Evolutionary conservation across 2,329 filamentous ascomycete genomes (phyloP), one percentile per base, ranked within the genome.

Genomic region (Penicillium fuscoglaucum): DNA sequence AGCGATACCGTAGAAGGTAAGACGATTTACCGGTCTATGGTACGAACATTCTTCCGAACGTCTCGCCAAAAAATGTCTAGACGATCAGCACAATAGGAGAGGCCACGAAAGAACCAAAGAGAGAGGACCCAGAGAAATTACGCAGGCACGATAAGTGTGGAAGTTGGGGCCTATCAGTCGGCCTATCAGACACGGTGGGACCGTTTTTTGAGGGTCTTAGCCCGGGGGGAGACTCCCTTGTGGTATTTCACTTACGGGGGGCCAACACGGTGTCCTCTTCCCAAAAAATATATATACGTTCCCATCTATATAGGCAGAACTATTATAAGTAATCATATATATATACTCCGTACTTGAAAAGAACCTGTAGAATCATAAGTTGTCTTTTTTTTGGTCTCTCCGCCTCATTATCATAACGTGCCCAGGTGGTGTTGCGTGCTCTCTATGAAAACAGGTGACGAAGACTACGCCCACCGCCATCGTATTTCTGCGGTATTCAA

Each of bases 1-100:
- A 85, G 82, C 60, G 83, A 83, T 17, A 85, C 82, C 0, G 74
- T 86, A 60, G 82, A 87, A 68, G 81, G 81, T 1, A 82, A 77
- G 66, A 80, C 82, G 33, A 77, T 83, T 43, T 82, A 81, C 61
- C 73, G 70, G 50, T 79, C 80, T 9, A 73, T 79, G 41, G 69
- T 69, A 17, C 69, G 66, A 51, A 72, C 70, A 1, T 72, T 77
- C 35, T 73, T 76, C 48, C 69, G 68, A 7, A 67, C 62, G 1
- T 74, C 72, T 24, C 70, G 65, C n/a, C 56, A 68, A 43, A 63
- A 60, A 50, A 66, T 74, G n/a, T 45, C 19, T 2, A 47, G 54
- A 45, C 43, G 52, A 40, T 12, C 13, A 24, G 29, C 12, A 43
- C 17, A 52, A 40, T 24, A 19, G 37, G 21, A 13, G 40, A 40